Conservation (phyloP, 306 rosid species). For the Clitoria ternatea region DNA sequence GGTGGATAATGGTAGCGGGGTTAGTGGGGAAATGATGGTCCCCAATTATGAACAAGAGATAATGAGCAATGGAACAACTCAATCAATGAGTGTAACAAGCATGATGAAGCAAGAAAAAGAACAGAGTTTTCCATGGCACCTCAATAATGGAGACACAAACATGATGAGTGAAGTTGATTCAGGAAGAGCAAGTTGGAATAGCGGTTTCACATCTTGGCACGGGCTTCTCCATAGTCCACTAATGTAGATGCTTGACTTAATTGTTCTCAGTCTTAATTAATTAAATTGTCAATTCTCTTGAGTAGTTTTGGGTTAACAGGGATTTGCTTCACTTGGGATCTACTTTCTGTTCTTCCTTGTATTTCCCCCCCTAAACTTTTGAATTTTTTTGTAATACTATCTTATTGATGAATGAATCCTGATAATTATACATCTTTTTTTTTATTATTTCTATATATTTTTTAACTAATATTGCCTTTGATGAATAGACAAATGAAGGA, state of each 20-base stretch:
- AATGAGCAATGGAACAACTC: constrained; percentile 44
- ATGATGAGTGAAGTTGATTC: constrained; percentile 54
- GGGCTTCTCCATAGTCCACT: constrained; percentile 82
- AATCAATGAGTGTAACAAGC: constrained; percentile 64
- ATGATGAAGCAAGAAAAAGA: constrained; percentile 74
- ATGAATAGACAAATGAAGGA: too few species aligned
- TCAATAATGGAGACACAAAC: constrained; percentile 53
- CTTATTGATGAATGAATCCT: constrained; percentile 22
- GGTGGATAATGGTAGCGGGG: constrained; percentile 35
- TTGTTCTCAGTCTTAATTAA: constrained; percentile 19
- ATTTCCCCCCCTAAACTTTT: background rate
- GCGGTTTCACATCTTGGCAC: constrained; percentile 67
- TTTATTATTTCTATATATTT: too few species aligned
- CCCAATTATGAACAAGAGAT: constrained; percentile 47
- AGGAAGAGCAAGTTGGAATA: constrained; percentile 79
- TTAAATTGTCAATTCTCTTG: constrained; percentile 1
- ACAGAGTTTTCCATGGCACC: constrained; percentile 66
- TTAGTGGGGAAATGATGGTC: constrained; percentile 44
- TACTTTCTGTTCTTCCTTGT: background rate
- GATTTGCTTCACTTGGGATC: constrained; percentile 36
- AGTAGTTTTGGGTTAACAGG: constrained; percentile 28
- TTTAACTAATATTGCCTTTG: too few species aligned
- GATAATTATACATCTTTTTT: too few species aligned
- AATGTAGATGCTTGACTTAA: constrained; percentile 49
- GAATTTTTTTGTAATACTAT: constrained; percentile 22